These are phyloP conservation scores for Parasarocladium wereldwijsianum DNA, from an alignment of 2,329 filamentous ascomycete species.

Conservation along the genomic window DNA sequence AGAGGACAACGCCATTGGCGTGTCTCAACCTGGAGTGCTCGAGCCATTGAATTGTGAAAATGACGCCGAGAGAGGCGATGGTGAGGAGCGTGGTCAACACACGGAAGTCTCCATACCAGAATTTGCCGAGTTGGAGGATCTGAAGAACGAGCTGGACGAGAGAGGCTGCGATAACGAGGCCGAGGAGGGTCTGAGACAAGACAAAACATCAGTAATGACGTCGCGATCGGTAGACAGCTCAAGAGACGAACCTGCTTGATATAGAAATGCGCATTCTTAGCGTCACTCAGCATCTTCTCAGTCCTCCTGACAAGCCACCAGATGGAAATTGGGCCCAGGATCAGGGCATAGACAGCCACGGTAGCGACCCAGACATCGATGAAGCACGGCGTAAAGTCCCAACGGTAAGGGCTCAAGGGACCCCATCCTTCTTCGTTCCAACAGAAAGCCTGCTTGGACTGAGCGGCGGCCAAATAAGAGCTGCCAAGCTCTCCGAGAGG, in stretches of 20 bases:
- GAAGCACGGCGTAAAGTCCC: slow-evolving; percentile 96
- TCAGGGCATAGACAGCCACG: slow-evolving; percentile 64
- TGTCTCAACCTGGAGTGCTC: slow-evolving; percentile 74
- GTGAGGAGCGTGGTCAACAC: slow-evolving; percentile 69
- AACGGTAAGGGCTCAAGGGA: slow-evolving; percentile 71
- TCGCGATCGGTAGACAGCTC: background rate
- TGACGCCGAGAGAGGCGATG: slow-evolving; percentile 55
- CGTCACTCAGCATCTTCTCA: slow-evolving; percentile 39
- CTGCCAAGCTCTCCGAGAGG: slow-evolving; percentile 34
- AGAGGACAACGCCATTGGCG: slow-evolving; percentile 74
- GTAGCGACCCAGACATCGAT: slow-evolving; percentile 77
- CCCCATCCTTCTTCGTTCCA: slow-evolving; percentile 91
- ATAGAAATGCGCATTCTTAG: slow-evolving; percentile 88
- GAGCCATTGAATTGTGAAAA: slow-evolving; percentile 71
- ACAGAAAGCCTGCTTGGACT: slow-evolving; percentile 57
- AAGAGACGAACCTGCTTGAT: slow-evolving; percentile 56
- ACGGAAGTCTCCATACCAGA: slow-evolving; percentile 71
- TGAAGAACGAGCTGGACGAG: slow-evolving; percentile 63
- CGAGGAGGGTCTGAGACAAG: slow-evolving; percentile 40
- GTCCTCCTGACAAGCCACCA: slow-evolving; percentile 66
- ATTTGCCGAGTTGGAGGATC: slow-evolving; percentile 49
- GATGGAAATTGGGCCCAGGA: slow-evolving; percentile 63
- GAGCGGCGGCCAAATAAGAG: slow-evolving; percentile 43
- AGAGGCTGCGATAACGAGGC: slow-evolving; percentile 51
- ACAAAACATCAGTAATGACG: background rate